Evolutionary conservation across 225 moss, liverwort and hornwort genomes (phyloP).

Genomic region (Asterella californica): DNA sequence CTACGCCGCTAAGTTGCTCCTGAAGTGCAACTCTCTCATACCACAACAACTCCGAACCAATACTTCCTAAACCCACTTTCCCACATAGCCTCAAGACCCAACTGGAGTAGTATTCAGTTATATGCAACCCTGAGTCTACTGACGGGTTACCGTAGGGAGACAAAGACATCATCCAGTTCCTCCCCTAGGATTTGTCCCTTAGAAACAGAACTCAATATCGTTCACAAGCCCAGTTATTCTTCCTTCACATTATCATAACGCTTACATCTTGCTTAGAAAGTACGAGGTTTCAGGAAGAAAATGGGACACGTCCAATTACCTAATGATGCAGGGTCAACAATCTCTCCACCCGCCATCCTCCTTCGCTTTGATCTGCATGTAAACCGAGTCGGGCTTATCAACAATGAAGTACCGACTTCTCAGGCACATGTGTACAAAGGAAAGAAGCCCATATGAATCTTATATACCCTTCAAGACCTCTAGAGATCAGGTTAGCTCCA

Average conservation of each 20-base stretch:
- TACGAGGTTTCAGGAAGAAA: background rate
- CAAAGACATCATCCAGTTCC: background rate
- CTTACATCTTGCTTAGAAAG: no score
- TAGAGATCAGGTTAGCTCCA: no score
- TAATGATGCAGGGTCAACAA: conserved; percentile 62
- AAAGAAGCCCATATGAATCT: no score
- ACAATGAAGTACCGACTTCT: background rate
- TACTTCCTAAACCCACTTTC: no score
- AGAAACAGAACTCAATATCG: no score
- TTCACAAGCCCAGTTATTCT: no score
- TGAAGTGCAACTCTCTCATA: background rate
- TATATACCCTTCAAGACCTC: no score
- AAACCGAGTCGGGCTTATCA: background rate
- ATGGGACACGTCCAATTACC: conserved; percentile 25
- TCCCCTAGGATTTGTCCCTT: background rate
- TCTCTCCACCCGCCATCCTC: conserved; percentile 75
- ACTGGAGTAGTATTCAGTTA: no score
- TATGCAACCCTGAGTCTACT: no score
- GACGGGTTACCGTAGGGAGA: background rate
- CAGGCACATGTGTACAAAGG: no score
- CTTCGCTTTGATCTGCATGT: conserved; percentile 82
- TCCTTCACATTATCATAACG: background rate
- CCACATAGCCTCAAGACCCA: no score
- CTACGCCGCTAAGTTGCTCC: background rate
- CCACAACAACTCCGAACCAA: background rate